These are phyloP conservation scores for Fusarium anguioides DNA, from an alignment of 2,329 filamentous ascomycete genomes.

Conservation along the genomic window DNA sequence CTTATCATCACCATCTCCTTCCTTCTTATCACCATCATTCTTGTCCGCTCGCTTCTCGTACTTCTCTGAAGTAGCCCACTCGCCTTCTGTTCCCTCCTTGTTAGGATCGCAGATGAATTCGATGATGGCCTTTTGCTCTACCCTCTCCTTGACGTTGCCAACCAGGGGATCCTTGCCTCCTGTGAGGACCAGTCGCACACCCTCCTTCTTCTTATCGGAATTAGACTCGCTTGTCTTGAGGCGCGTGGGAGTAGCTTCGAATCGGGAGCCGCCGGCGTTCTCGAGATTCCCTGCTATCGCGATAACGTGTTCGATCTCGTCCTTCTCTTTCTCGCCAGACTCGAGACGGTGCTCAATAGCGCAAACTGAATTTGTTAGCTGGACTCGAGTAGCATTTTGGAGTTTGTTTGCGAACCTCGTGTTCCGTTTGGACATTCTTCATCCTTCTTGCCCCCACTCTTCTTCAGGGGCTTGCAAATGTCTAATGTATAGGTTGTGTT, in stretches of 20 bases:
- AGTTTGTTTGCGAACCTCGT: conserved; percentile 63
- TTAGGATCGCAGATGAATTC: conserved; percentile 85
- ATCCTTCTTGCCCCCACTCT: conserved; percentile 65
- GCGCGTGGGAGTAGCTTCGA: conserved; percentile 74
- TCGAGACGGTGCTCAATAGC: conserved; percentile 72
- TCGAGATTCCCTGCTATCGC: conserved; percentile 51
- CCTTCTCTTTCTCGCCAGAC: conserved; percentile 50
- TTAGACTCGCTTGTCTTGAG: conserved; percentile 73
- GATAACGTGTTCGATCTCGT: conserved; percentile 63
- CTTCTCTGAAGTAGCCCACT: conserved; percentile 67
- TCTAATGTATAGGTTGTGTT: conserved; percentile 88
- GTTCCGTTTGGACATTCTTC: conserved; percentile 76
- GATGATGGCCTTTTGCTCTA: conserved; percentile 79
- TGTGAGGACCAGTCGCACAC: conserved; percentile 74
- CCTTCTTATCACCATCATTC: conserved; percentile 51
- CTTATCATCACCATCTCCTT: conserved; percentile 52
- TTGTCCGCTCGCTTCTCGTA: conserved; percentile 55
- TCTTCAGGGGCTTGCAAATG: conserved; percentile 75
- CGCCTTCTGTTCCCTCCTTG: conserved; percentile 78
- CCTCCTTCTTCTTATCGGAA: conserved; percentile 74
- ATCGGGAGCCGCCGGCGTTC: conserved; percentile 64
- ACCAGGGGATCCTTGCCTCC: conserved; percentile 67
- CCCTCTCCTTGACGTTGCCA: conserved; percentile 54
- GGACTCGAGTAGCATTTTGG: not conserved
- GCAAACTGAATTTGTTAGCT: conserved; percentile 68